Evolutionary conservation across 202 grass and related monocot species (phyloP).

Genomic region (Alloteropsis angusta): DNA sequence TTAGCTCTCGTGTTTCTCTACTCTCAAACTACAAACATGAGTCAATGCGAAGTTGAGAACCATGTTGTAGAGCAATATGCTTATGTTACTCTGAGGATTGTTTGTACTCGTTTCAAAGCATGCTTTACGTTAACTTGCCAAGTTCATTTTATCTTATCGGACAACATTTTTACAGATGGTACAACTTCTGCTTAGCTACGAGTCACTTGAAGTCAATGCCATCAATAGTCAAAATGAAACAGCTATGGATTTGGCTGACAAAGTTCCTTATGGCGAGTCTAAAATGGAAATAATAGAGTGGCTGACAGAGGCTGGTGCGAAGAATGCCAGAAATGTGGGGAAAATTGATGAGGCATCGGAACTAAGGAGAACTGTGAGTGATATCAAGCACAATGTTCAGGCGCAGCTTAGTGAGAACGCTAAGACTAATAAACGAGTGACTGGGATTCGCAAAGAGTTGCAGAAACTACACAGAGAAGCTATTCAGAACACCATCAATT

Average conservation of each 20-base stretch:
- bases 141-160: neutral
- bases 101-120: neutral
- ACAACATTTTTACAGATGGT: constrained; percentile 58
- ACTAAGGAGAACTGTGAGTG: constrained; percentile 90
- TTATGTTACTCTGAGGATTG: neutral
- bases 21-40: neutral
- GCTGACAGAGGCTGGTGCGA: constrained; percentile 78
- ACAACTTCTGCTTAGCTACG: constrained; percentile 67
- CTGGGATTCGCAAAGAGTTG: constrained; percentile 83
- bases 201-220: constrained; percentile 66
- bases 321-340: constrained; percentile 77
- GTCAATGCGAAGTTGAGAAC: neutral
- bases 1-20: neutral
- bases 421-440: constrained; percentile 87
- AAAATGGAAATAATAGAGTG: constrained; percentile 85
- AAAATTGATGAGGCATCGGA: constrained; percentile 69
- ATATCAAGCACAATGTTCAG: constrained; percentile 95
- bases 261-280: constrained; percentile 88
- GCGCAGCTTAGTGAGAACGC: constrained; percentile 83
- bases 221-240: constrained; percentile 95
- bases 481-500: constrained; percentile 98
- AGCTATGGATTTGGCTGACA: constrained; percentile 90
- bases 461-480: constrained; percentile 88
- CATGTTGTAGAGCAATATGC: neutral
- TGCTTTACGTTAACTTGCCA: neutral